These are phyloP conservation scores for Bipolaris gigantea DNA, from an alignment of 2,329 filamentous ascomycete species.

Conservation along the genomic window DNA sequence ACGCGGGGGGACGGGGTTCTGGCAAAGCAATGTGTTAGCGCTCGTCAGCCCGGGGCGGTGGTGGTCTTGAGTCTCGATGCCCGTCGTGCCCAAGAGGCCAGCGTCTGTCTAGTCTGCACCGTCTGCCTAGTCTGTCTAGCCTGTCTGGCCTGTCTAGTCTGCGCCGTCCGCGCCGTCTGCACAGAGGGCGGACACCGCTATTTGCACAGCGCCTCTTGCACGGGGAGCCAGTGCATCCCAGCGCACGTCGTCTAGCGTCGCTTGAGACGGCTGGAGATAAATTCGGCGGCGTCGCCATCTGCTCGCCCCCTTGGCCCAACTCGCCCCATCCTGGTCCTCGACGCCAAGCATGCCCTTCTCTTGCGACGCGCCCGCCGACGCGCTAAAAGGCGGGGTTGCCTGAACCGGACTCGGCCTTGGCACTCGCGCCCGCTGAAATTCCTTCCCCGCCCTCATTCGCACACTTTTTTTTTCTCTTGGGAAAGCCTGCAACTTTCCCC, in stretches of 20 bases:
- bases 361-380: constrained; percentile 12
- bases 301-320: not conserved
- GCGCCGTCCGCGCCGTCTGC: too few species aligned
- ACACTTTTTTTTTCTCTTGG: constrained; percentile 48
- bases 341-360: not conserved
- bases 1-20: not conserved
- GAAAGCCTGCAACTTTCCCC: constrained; percentile 59
- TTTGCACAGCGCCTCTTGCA: constrained; percentile 5
- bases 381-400: constrained; percentile 25
- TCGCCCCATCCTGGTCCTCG: not conserved
- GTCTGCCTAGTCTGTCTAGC: too few species aligned
- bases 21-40: not conserved
- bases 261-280: not conserved
- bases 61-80: not conserved
- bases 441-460: constrained; percentile 22
- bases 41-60: not conserved
- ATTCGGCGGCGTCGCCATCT: not conserved
- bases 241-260: constrained; percentile 2
- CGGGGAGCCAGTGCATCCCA: constrained; percentile 3
- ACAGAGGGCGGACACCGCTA: not conserved
- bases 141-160: too few species aligned
- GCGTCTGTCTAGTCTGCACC: not conserved
- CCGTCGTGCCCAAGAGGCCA: too few species aligned
- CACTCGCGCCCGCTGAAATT: constrained; percentile 27
- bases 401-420: constrained; percentile 10